These are phyloP conservation scores for Acanthamoeba castellanii DNA, from an alignment of 208 protist genomes.

Conservation along the genomic window DNA sequence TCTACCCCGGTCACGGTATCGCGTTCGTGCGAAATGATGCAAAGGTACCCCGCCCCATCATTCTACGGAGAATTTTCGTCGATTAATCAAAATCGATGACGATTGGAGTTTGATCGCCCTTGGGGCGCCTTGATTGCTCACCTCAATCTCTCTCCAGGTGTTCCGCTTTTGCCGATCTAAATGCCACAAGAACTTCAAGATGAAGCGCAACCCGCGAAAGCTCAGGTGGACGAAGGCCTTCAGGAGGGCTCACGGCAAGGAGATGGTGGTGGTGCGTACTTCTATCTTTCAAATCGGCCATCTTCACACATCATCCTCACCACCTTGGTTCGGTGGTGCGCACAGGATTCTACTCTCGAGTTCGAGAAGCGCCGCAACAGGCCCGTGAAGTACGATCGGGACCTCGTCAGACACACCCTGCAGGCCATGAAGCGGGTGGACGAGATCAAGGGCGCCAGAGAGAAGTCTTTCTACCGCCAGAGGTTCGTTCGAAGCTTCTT, in stretches of 20 bases:
- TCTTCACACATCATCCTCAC: not conserved
- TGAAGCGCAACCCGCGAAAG: constrained; percentile 99
- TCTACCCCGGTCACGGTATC: constrained; percentile 99
- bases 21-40: constrained; percentile 99
- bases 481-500: constrained; percentile 80
- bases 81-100: not conserved
- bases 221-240: constrained; percentile 99
- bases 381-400: constrained; percentile 99
- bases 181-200: constrained; percentile 99
- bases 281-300: not conserved
- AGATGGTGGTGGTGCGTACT: constrained; percentile 93
- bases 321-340: not conserved
- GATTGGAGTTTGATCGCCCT: not conserved
- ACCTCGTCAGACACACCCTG: constrained; percentile 96
- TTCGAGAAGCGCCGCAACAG: constrained; percentile 99
- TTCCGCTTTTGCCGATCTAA: constrained; percentile 99
- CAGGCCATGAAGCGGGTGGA: constrained; percentile 98
- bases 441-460: constrained; percentile 95
- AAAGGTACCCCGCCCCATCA: constrained; percentile 85
- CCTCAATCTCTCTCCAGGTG: constrained; percentile 75
- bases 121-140: not conserved
- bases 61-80: not conserved
- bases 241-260: constrained; percentile 97
- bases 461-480: constrained; percentile 95
- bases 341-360: constrained; percentile 97